Evolutionary conservation across 768 basidiomycete genomes (phyloP).

Genomic region (Naganishia vishniacii): DNA sequence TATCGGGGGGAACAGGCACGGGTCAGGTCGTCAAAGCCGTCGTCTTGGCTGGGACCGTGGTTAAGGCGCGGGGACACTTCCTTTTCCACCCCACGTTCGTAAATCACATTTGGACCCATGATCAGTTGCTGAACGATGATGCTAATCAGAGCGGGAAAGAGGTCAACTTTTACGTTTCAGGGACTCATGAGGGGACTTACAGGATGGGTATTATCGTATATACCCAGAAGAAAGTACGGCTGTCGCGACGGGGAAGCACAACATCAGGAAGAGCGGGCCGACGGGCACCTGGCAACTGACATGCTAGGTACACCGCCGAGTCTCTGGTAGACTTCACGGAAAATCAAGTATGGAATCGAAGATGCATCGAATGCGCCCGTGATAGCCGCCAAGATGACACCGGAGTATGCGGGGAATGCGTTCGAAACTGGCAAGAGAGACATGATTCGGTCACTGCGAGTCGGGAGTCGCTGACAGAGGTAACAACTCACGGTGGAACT

Average conservation of each 20-base stretch:
- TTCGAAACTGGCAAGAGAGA: conserved; percentile 46
- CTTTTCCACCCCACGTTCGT: conserved; percentile 31
- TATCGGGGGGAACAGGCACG: conserved; percentile 11
- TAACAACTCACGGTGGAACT: conserved; percentile 48
- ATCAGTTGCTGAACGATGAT: conserved; percentile 47
- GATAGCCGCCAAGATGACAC: conserved; percentile 49
- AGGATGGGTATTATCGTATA: conserved; percentile 45
- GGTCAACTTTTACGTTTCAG: too few species aligned
- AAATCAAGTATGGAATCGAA: conserved; percentile 47
- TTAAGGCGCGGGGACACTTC: conserved; percentile 10
- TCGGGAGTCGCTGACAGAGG: background rate
- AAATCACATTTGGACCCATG: conserved; percentile 42
- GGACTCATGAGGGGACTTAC: conserved; percentile 39
- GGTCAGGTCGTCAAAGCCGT: conserved; percentile 23
- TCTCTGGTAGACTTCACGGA: conserved; percentile 38
- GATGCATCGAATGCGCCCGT: conserved; percentile 51
- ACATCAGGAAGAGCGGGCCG: background rate
- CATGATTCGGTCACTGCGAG: too few species aligned
- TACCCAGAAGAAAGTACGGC: conserved; percentile 47
- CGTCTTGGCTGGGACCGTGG: conserved; percentile 15
- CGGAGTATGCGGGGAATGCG: conserved; percentile 49
- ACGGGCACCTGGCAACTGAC: conserved; percentile 20
- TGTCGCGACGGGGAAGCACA: conserved; percentile 16
- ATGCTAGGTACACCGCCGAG: conserved; percentile 29
- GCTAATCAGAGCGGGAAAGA: too few species aligned